phyloP scores from a whole-genome alignment of 1,139 yeast species.

The Taphrina sp. region DNA sequence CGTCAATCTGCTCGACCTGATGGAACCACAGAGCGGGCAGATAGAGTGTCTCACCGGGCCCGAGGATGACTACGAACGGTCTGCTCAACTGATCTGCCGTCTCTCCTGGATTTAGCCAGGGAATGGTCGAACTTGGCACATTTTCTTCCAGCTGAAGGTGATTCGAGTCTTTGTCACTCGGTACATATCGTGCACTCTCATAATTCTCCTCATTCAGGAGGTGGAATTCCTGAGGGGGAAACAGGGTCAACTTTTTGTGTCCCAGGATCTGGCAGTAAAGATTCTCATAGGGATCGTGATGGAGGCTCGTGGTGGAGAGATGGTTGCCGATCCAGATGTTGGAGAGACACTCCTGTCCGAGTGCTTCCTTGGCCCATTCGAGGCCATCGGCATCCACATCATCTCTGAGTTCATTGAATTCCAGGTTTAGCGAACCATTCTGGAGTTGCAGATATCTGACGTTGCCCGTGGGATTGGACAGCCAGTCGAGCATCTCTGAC shows the following conservation, averaged over 20 bases:
- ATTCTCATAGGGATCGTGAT: slow-evolving; percentile 47
- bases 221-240: slow-evolving; percentile 42
- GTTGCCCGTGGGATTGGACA: slow-evolving; percentile 29
- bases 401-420: slow-evolving; percentile 44
- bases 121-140: neutral
- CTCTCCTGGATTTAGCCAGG: slow-evolving; percentile 16
- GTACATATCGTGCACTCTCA: slow-evolving; percentile 4
- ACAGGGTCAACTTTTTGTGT: slow-evolving; percentile 43
- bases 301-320: slow-evolving; percentile 46
- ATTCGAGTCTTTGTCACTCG: neutral
- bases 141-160: neutral
- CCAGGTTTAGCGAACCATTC: slow-evolving; percentile 38
- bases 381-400: slow-evolving; percentile 40
- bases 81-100: no score
- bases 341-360: slow-evolving; percentile 44
- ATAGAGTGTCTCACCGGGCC: slow-evolving; percentile 46
- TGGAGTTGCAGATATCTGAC: slow-evolving; percentile 46
- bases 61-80: slow-evolving; percentile 41
- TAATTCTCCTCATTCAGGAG: slow-evolving; percentile 33
- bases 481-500: slow-evolving; percentile 39
- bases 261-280: slow-evolving; percentile 46
- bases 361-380: slow-evolving; percentile 40
- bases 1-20: slow-evolving; percentile 42
- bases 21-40: slow-evolving; percentile 50
- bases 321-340: slow-evolving; percentile 48